Evolutionary conservation across 2,329 filamentous ascomycete genomes (phyloP), one percentile per base, ranked within the genome.

Genomic region (Claviceps sp.): DNA sequence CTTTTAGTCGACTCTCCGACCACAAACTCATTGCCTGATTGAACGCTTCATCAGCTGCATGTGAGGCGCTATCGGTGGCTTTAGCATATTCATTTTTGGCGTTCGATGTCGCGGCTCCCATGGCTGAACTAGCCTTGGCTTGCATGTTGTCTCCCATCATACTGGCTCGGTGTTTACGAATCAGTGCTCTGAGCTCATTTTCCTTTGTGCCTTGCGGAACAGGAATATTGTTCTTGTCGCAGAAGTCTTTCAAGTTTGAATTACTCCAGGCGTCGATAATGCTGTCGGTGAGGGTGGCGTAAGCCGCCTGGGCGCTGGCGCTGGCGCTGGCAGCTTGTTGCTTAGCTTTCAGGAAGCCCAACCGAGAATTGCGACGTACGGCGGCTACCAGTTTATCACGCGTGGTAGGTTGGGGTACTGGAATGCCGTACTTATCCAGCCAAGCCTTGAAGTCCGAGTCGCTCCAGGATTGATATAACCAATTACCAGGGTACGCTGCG

Each of bases 391-490:
- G 76, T 69, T 88, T 89, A 70, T 97, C 90, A 55, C 93, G 88
- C 55, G 75, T 83, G 48, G 81, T 81, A 34, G 89, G 86, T 67
- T 97, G 91, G 55, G 93, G 91, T 51, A 80, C 87, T 13, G 88
- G 84, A 68, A 91, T 82, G 50, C 93, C 93, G 59, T 89, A 82
- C 59, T 85, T 84, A 62, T 97, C 93, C 47, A 96, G 84, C 85
- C 87, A 98, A 58, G 87, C 79, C 75, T 97, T 97, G 56, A 95
- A 73, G 48, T 96, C 91, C 58, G 90, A 96, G 58, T 95, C 87
- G 50, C 87, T 84, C 93, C 93, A 98, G 7, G 84, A 76, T 55
- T 83, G 78, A 65, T 96, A 98, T 44, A 97, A 73, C 93, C 93
- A 97, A 71, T 96, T 82, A 41, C 93, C 93, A 38, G 93, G 93